A percentile compares a stretch with the other conserved stretches of the same genome.
Evolutionary conservation across 2,329 filamentous ascomycete species (phyloP).

Genomic region (Aspergillus tubingensis): DNA sequence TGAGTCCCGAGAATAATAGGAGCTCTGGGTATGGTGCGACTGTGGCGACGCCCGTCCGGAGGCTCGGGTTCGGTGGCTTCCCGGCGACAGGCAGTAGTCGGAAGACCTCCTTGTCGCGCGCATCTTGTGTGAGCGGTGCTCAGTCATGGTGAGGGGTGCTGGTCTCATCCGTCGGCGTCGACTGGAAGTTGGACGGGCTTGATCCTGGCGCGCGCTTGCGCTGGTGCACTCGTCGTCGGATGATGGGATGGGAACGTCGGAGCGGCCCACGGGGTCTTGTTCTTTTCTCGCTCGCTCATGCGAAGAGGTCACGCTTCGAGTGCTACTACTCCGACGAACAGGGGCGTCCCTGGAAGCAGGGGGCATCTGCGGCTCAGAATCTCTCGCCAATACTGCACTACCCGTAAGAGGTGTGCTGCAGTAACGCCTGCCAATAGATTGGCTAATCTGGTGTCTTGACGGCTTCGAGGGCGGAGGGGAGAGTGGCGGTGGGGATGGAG

Average conservation of each 20-base stretch:
- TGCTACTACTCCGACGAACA: conserved; percentile 27
- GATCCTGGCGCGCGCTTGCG: conserved; percentile 12
- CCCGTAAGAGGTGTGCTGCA: conserved; percentile 18
- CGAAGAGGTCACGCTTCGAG: conserved; percentile 24
- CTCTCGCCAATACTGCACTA: conserved; percentile 7
- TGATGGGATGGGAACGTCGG: conserved; percentile 41
- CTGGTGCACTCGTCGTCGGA: conserved; percentile 43
- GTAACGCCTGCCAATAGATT: conserved; percentile 17
- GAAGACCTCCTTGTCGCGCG: conserved; percentile 14
- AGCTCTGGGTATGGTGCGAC: conserved; percentile 27
- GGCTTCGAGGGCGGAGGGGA: conserved; percentile 28
- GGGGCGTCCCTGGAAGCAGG: conserved; percentile 17
- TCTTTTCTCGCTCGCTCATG: conserved; percentile 22
- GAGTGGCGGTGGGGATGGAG: conserved; percentile 30
- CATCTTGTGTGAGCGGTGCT: conserved; percentile 5
- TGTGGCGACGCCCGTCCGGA: conserved; percentile 27
- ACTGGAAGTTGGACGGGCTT: conserved; percentile 10
- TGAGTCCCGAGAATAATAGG: conserved; percentile 24
- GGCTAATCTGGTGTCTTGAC: conserved; percentile 16
- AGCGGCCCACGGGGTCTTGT: conserved; percentile 18
- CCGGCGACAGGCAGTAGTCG: conserved; percentile 25
- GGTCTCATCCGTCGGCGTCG: conserved; percentile 18
- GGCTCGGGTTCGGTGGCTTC: conserved; percentile 21
- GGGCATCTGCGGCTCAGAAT: conserved; percentile 13
- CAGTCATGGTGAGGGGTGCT: conserved; percentile 10